Percentiles rank a stretch among this genome's conserved stretches.
Evolutionary conservation across 371 early-diverging fungal species (phyloP).

Genomic region (Zancudomyces culisetae): DNA sequence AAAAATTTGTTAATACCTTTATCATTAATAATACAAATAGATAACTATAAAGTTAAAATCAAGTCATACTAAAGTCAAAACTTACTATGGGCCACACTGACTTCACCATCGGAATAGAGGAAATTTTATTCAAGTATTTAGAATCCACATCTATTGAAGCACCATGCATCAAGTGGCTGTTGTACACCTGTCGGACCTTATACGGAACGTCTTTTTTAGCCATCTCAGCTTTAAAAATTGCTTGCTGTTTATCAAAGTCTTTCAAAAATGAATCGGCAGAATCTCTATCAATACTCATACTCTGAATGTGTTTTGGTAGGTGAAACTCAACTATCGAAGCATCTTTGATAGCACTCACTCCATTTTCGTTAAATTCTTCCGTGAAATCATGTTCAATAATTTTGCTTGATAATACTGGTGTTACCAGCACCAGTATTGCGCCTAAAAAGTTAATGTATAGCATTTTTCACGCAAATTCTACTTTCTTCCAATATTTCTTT

Average conservation of each 20-base stretch:
- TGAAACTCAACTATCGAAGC: not conserved
- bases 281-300: not conserved
- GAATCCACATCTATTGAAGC: not conserved
- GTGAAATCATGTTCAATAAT: not conserved
- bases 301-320: not conserved
- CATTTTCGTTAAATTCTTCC: not conserved
- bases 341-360: not conserved
- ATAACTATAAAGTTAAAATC: too few species aligned
- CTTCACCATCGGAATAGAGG: not conserved
- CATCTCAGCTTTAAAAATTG: not conserved
- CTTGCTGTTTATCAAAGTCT: not conserved
- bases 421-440: not conserved
- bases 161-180: not conserved
- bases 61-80: too few species aligned
- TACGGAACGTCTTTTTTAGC: not conserved
- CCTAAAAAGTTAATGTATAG: not conserved
- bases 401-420: not conserved
- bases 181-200: not conserved
- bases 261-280: not conserved
- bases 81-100: not conserved
- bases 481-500: too few species aligned
- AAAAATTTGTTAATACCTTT: too few species aligned
- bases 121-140: not conserved
- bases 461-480: too few species aligned
- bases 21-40: too few species aligned